Evolutionary conservation across 1,284 basidiomycete genomes (phyloP), one percentile per base, ranked within the genome.

Genomic region (Agroathelia rolfsii): DNA sequence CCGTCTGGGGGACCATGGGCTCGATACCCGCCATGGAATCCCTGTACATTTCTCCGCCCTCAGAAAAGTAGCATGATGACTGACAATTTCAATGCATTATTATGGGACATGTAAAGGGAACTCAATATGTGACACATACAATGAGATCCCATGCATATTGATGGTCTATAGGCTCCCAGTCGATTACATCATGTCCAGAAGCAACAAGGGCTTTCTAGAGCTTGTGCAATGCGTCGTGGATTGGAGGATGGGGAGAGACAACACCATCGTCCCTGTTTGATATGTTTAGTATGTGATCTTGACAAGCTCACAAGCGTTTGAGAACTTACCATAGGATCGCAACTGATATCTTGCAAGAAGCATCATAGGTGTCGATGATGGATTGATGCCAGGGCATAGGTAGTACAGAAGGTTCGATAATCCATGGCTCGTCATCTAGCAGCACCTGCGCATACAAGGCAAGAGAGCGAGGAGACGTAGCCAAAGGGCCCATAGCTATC

Each of bases 201-300:
- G 53, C 57, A 33, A 58, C 43, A 23, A 78, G 49, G 7, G 59
- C 63, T 9, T 53, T 47, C 42, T 60, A 64, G 32, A 58, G 59
- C 35, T 45, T 53, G 39, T 57, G 48, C 41, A 77, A 37, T 8
- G 69, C 72, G 22, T 61, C 53, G 3, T 48, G 42, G 34, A 75
- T 62, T 1, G 75, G 72, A 17, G 74, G 69, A 35, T 70, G 65
- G 7, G 75, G 73, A 18, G 51, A 50, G 12, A 70, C 69, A 16
- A 69, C 58, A 5, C 69, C 70, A 41, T 77, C 71, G 40, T 75
- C 64, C 53, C n/a, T n/a, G n/a, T n/a, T n/a, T n/a, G n/a, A n/a
- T n/a, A n/a, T n/a, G n/a, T n/a, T n/a, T n/a, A n/a, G n/a, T n/a
- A n/a, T n/a, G n/a, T n/a, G n/a, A n/a, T n/a, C n/a, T n/a, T n/a